These are phyloP conservation scores for Orbilia blumenaviensis DNA, from an alignment of 2,329 filamentous ascomycete genomes.

Conservation along the genomic window DNA sequence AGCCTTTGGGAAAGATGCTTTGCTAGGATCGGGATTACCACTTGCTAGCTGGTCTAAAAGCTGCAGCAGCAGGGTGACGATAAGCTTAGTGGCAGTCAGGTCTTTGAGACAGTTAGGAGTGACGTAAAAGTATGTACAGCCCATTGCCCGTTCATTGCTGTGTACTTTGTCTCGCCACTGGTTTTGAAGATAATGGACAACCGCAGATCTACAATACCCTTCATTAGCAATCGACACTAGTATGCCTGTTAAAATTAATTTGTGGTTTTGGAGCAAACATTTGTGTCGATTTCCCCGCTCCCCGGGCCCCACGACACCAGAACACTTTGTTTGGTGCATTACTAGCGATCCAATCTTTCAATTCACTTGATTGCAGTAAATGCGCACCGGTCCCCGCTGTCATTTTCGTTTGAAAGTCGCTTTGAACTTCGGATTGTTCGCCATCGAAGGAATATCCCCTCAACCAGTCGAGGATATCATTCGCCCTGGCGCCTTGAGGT, in stretches of 20 bases:
- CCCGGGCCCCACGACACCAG: conserved; percentile 17
- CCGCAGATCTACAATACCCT: neutral
- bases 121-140: conserved; percentile 13
- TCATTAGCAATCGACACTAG: neutral
- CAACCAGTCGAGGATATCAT: neutral
- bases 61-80: conserved; percentile 8
- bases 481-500: neutral
- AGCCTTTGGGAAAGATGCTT: neutral
- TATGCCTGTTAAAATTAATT: neutral
- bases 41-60: neutral
- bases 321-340: neutral
- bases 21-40: neutral
- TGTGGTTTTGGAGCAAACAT: neutral
- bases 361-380: conserved; percentile 4
- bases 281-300: conserved; percentile 21
- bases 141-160: neutral
- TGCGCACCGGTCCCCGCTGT: neutral
- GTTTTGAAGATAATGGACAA: conserved; percentile 3
- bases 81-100: neutral
- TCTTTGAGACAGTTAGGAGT: conserved; percentile 5
- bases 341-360: neutral
- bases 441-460: neutral
- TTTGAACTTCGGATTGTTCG: neutral
- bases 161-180: neutral
- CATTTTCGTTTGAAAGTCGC: neutral